Evolutionary conservation across 2,329 filamentous ascomycete species (phyloP).

Genomic region (Myriosclerotinia scirpicola): DNA sequence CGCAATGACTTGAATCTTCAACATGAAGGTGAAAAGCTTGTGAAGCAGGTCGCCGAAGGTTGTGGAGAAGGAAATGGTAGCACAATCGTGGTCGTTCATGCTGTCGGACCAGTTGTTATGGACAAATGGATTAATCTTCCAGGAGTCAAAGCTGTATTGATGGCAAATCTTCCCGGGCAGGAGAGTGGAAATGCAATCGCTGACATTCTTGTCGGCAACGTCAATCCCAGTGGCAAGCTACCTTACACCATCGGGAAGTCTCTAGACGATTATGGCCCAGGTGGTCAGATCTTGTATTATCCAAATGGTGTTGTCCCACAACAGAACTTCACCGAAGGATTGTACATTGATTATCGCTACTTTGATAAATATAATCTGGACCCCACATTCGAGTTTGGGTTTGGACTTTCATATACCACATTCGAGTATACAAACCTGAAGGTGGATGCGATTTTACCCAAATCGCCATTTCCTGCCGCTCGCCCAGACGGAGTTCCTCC

Average conservation of each 20-base stretch:
- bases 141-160: constrained; percentile 73
- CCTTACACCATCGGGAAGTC: constrained; percentile 83
- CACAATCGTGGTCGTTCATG: constrained; percentile 83
- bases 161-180: constrained; percentile 84
- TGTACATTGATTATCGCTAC: constrained; percentile 87
- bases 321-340: constrained; percentile 77
- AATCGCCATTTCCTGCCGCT: constrained; percentile 39
- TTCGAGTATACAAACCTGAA: constrained; percentile 55
- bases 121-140: constrained; percentile 79
- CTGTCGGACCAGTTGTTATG: constrained; percentile 78
- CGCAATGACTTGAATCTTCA: constrained; percentile 75
- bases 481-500: constrained; percentile 45
- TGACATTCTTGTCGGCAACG: too few relatives aligned
- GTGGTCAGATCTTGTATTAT: constrained; percentile 66
- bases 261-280: constrained; percentile 73
- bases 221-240: constrained; percentile 49
- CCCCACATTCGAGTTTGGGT: constrained; percentile 84
- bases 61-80: constrained; percentile 64
- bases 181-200: constrained; percentile 73
- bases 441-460: constrained; percentile 45
- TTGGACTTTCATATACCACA: constrained; percentile 69
- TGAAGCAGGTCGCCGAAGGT: constrained; percentile 65
- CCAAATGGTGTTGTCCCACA: constrained; percentile 72
- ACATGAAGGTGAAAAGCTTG: constrained; percentile 72
- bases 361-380: constrained; percentile 75